These are phyloP conservation scores for Pseudisothecium myosuroides DNA, from an alignment of 225 moss, liverwort and hornwort genomes.

Conservation along the genomic window DNA sequence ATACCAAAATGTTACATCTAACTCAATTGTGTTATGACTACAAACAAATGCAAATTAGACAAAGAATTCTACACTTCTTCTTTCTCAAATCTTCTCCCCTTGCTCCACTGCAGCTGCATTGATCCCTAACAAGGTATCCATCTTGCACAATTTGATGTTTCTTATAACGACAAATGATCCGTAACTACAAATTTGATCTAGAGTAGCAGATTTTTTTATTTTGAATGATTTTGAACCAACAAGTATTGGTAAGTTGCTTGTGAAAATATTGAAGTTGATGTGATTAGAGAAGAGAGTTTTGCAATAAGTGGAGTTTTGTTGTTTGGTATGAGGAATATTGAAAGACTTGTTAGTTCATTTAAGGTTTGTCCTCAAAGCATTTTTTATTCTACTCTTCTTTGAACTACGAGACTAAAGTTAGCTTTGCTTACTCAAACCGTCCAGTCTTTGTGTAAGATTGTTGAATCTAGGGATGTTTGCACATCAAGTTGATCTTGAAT, in stretches of 20 bases:
- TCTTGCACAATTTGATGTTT: background rate
- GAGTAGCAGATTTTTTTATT: background rate
- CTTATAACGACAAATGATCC: background rate
- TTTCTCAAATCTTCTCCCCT: too few species aligned
- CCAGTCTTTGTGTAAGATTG: background rate
- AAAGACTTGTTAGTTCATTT: background rate
- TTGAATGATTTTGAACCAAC: background rate
- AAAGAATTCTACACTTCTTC: too few species aligned
- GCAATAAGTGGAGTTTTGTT: background rate
- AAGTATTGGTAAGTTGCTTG: background rate
- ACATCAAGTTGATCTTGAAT: too few species aligned
- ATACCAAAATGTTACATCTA: too few species aligned
- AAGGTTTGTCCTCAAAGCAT: background rate
- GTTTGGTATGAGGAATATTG: background rate
- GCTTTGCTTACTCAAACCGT: background rate
- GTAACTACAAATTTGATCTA: background rate
- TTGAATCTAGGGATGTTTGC: background rate
- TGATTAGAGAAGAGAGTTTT: background rate
- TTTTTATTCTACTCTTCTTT: background rate
- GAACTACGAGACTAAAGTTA: background rate
- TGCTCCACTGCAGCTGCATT: too few species aligned
- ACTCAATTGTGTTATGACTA: too few species aligned
- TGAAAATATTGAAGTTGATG: background rate
- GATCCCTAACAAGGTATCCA: background rate
- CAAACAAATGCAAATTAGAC: too few species aligned